phyloP scores from a whole-genome alignment of 108 stramenopile genomes.

The Asterionellopsis glacialis region DNA sequence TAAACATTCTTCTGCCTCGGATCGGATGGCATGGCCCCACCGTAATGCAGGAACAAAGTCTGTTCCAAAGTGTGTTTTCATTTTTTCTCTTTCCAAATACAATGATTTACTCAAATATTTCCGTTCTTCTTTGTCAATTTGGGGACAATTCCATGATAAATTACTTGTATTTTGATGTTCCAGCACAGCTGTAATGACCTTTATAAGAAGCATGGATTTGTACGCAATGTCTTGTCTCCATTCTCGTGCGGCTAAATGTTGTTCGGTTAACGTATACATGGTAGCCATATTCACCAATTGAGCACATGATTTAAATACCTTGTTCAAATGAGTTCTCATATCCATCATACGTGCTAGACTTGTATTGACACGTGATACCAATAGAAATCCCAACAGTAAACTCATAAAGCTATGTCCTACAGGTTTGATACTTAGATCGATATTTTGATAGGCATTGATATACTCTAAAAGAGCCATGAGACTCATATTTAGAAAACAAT shows the following conservation, averaged over 20 bases:
- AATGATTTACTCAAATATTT: neutral
- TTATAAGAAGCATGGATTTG: conserved; percentile 12
- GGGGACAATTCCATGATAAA: conserved; percentile 31
- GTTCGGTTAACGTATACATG: neutral
- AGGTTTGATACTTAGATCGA: neutral
- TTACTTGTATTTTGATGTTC: conserved; percentile 16
- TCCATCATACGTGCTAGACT: neutral
- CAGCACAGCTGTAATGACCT: conserved; percentile 22
- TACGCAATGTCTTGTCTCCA: conserved; percentile 11
- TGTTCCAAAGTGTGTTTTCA: too few species aligned
- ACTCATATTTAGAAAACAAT: too few species aligned
- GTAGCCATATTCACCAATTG: conserved; percentile 1
- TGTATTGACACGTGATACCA: conserved; percentile 8
- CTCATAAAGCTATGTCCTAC: conserved; percentile 9
- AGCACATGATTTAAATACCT: neutral
- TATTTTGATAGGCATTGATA: too few species aligned
- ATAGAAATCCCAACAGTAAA: conserved; percentile 1
- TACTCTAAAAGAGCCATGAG: too few species aligned
- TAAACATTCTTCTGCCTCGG: conserved; percentile 6
- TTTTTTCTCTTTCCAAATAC: neutral
- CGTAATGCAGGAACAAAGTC: neutral
- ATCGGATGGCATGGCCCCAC: neutral
- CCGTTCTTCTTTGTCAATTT: conserved; percentile 19
- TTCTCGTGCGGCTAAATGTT: neutral
- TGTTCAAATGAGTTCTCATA: neutral